Conservation (phyloP, 768 basidiomycete genomes). For the Hemileccinum rubropunctum region DNA sequence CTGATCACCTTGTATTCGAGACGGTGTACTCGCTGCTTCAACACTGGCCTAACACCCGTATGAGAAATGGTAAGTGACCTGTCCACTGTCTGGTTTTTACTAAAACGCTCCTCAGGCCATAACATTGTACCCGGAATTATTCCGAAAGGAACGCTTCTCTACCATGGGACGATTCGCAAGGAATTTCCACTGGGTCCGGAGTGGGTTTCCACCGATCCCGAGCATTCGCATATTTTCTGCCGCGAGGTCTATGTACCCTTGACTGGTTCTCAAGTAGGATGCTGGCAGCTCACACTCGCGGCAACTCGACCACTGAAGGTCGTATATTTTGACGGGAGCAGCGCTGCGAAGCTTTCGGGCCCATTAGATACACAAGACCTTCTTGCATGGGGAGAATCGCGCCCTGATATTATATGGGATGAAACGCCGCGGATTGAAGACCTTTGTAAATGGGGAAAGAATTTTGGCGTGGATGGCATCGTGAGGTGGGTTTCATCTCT, state of each 20-base stretch:
- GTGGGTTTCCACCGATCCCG: conserved; percentile 36
- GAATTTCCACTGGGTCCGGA: conserved; percentile 30
- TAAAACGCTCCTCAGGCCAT: conserved; percentile 17
- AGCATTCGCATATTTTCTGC: conserved; percentile 41
- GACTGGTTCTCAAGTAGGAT: not conserved
- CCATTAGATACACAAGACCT: not conserved
- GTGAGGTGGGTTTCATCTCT: not conserved
- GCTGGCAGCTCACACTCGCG: not conserved
- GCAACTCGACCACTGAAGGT: not conserved
- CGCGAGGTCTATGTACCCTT: not conserved
- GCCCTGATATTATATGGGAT: not conserved
- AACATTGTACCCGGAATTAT: conserved; percentile 32
- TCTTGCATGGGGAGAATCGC: not conserved
- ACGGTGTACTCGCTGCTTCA: conserved; percentile 33
- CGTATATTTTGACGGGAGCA: not conserved
- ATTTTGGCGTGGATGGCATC: not conserved
- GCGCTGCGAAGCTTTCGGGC: not conserved
- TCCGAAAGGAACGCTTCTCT: conserved; percentile 36
- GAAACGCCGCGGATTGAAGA: not conserved
- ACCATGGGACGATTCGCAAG: conserved; percentile 26
- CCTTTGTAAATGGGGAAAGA: not conserved
- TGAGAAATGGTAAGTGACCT: conserved; percentile 38
- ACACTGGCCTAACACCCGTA: conserved; percentile 46
- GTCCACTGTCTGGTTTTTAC: not conserved
- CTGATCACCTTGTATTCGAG: conserved; percentile 25